These are phyloP conservation scores for Xeromyces bisporus DNA, from an alignment of 495 filamentous ascomycete genomes.

Conservation along the genomic window DNA sequence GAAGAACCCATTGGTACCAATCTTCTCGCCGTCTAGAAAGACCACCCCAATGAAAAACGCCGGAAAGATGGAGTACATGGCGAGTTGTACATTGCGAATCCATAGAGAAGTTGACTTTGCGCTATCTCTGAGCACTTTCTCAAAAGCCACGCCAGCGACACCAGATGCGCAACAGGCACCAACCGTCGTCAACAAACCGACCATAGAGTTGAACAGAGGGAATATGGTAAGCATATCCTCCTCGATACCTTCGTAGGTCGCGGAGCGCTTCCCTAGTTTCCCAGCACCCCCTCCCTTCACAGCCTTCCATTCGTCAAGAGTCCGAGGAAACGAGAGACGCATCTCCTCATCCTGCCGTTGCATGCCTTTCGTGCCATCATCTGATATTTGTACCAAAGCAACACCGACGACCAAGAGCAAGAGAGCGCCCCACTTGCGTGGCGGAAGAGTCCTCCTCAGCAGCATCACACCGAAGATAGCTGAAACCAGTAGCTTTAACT, in stretches of 20 bases:
- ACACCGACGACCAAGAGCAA: conserved; percentile 70
- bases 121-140: conserved; percentile 83
- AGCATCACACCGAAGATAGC: conserved; percentile 75
- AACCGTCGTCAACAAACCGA: conserved; percentile 66
- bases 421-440: conserved; percentile 62
- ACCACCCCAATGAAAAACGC: conserved; percentile 74
- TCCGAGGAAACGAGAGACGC: conserved; percentile 54
- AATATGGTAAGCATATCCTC: conserved; percentile 51
- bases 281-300: conserved; percentile 21
- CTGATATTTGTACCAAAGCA: conserved; percentile 70
- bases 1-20: conserved; percentile 75
- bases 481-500: conserved; percentile 82
- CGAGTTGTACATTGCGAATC: conserved; percentile 87
- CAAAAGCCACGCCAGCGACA: conserved; percentile 78
- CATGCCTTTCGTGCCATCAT: conserved; percentile 28
- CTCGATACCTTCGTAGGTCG: conserved; percentile 84
- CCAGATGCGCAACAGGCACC: conserved; percentile 64
- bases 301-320: conserved; percentile 39
- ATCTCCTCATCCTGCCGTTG: conserved; percentile 32
- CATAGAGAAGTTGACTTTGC: conserved; percentile 55
- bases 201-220: conserved; percentile 51
- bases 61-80: conserved; percentile 79
- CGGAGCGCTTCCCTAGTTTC: conserved; percentile 54
- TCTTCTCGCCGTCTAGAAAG: conserved; percentile 68
- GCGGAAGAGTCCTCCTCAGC: conserved; percentile 48